These are phyloP conservation scores for Zychaea mexicana DNA, from an alignment of 371 early-diverging fungal species.

Conservation along the genomic window DNA sequence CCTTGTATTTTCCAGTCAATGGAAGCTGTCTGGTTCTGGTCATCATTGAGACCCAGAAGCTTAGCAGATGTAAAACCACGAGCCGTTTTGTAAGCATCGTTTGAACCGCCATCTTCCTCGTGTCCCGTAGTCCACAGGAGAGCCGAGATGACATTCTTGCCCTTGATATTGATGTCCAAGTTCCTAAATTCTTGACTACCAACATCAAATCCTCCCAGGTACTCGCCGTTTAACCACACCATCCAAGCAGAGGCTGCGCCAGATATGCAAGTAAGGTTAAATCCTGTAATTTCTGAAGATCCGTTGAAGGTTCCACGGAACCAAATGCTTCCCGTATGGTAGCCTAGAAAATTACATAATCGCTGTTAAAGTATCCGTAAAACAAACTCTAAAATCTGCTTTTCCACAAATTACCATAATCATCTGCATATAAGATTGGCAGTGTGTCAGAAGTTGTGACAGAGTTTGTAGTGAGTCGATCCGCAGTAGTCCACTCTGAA, in stretches of 20 bases:
- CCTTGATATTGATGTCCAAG: slow-evolving; percentile 3
- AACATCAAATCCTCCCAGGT: slow-evolving; percentile 24
- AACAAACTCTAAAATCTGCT: too few relatives aligned
- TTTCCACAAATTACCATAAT: slow-evolving; percentile 17
- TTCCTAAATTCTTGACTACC: slow-evolving; percentile 12
- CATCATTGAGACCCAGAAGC: slow-evolving; percentile 4
- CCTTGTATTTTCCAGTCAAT: slow-evolving; percentile 24
- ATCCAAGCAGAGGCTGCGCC: slow-evolving; percentile 20
- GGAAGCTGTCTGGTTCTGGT: background rate
- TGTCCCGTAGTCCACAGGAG: slow-evolving; percentile 26
- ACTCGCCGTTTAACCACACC: slow-evolving; percentile 26
- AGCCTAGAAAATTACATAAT: slow-evolving; percentile 11
- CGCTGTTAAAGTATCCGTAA: too few relatives aligned
- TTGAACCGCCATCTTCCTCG: slow-evolving; percentile 13
- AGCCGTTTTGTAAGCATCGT: too few relatives aligned
- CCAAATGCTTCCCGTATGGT: slow-evolving; percentile 28
- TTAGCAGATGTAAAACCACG: slow-evolving; percentile 17
- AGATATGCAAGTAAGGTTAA: slow-evolving; percentile 17
- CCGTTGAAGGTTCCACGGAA: slow-evolving; percentile 27
- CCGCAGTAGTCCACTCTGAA: slow-evolving; percentile 16
- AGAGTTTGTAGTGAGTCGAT: slow-evolving; percentile 17
- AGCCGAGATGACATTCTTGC: slow-evolving; percentile 18
- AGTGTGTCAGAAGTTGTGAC: slow-evolving; percentile 12
- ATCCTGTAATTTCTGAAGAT: slow-evolving; percentile 13
- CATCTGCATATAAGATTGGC: slow-evolving; percentile 26